Evolutionary conservation across 1,139 yeast genomes (phyloP).

Genomic region (Candida glucosophila): DNA sequence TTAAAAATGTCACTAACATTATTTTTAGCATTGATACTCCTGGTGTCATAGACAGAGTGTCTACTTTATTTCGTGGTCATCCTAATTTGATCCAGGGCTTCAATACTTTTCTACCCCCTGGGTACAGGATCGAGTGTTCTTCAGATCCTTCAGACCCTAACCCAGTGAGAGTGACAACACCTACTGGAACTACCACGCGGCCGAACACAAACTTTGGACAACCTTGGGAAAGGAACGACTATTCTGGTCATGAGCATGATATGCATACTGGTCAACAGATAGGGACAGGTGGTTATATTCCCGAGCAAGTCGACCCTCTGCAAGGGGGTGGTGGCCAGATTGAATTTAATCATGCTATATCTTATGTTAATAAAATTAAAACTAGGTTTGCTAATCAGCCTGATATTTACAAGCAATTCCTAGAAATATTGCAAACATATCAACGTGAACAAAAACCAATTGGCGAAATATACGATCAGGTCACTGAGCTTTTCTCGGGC

Average conservation of each 20-base stretch:
- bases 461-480: slow-evolving; percentile 90
- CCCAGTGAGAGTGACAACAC: slow-evolving; percentile 92
- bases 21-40: slow-evolving; percentile 88
- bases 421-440: slow-evolving; percentile 92
- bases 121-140: slow-evolving; percentile 90
- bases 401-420: slow-evolving; percentile 86
- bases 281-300: slow-evolving; percentile 3
- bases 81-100: slow-evolving; percentile 93
- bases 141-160: slow-evolving; percentile 83
- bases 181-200: slow-evolving; percentile 77
- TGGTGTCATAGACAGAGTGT: slow-evolving; percentile 93
- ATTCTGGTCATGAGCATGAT: slow-evolving; percentile 3
- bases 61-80: slow-evolving; percentile 84
- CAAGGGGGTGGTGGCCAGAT: slow-evolving; percentile 65
- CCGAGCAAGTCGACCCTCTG: slow-evolving; percentile 11
- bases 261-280: slow-evolving; percentile 4
- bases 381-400: slow-evolving; percentile 92
- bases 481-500: slow-evolving; percentile 76
- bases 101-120: slow-evolving; percentile 95
- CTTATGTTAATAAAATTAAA: slow-evolving; percentile 91
- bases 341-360: slow-evolving; percentile 94
- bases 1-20: slow-evolving; percentile 3
- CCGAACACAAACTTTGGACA: slow-evolving; percentile 37
- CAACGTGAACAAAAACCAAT: slow-evolving; percentile 95
- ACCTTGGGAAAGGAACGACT: slow-evolving; percentile 15